These are phyloP conservation scores for Globisporangium uncinulatum DNA, from an alignment of 352 stramenopile species.

Conservation along the genomic window DNA sequence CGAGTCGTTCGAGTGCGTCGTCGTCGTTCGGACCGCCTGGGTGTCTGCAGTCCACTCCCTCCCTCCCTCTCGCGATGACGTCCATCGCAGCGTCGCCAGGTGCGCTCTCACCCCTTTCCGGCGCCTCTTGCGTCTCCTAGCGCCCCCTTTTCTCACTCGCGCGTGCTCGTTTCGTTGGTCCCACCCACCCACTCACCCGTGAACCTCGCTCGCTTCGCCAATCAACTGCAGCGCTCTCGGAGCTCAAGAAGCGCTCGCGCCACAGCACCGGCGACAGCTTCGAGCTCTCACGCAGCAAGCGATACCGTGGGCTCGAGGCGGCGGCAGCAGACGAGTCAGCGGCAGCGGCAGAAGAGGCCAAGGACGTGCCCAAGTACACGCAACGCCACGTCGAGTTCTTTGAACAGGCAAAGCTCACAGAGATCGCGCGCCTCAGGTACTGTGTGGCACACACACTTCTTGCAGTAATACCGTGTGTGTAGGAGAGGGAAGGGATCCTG, in stretches of 20 bases:
- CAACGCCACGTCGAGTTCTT: slow-evolving; percentile 87
- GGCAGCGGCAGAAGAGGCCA: slow-evolving; percentile 21
- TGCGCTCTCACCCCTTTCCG: neutral
- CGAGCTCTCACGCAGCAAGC: slow-evolving; percentile 58
- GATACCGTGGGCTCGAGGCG: slow-evolving; percentile 28
- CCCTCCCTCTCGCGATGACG: neutral
- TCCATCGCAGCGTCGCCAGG: neutral
- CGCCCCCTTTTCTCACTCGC: no score
- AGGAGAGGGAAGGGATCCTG: no score
- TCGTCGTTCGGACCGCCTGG: neutral
- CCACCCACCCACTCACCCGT: no score
- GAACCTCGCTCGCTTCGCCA: no score
- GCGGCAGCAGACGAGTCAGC: slow-evolving; percentile 11
- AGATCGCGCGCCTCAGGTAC: slow-evolving; percentile 67
- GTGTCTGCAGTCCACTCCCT: neutral
- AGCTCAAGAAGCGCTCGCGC: slow-evolving; percentile 78
- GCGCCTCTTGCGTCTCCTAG: neutral
- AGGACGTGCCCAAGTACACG: slow-evolving; percentile 78
- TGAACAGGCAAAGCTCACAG: slow-evolving; percentile 78
- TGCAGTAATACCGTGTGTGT: no score
- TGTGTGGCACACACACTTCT: neutral
- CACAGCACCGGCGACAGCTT: slow-evolving; percentile 39
- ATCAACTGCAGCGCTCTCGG: slow-evolving; percentile 23
- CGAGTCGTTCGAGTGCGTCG: neutral
- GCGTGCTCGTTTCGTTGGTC: no score